These are phyloP conservation scores for Tetrapisispora phaffii DNA, from an alignment of 805 yeast genomes.

Conservation along the genomic window DNA sequence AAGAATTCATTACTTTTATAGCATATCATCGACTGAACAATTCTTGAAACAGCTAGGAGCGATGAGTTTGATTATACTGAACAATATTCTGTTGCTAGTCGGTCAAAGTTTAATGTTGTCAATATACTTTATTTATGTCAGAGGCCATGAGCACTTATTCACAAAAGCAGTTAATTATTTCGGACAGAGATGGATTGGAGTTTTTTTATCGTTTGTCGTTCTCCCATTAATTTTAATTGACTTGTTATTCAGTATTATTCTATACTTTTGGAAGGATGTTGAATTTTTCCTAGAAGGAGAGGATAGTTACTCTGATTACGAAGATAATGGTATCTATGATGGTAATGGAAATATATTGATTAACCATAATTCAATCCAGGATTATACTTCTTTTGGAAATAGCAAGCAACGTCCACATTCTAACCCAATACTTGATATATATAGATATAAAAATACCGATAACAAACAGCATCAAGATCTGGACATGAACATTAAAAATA, in stretches of 20 bases:
- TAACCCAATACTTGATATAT: background rate
- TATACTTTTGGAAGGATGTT: constrained; percentile 21
- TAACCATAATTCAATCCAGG: background rate
- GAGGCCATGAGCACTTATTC: constrained; percentile 24
- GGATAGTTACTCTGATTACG: background rate
- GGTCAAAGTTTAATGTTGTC: constrained; percentile 32
- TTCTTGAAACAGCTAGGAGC: constrained; percentile 9
- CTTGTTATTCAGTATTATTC: constrained; percentile 11
- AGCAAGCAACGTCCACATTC: background rate
- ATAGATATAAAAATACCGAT: background rate
- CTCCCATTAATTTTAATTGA: constrained; percentile 25
- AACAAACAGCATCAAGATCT: background rate
- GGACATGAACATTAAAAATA: background rate
- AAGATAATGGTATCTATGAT: background rate
- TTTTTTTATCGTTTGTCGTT: constrained; percentile 25
- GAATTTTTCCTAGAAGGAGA: constrained; percentile 3
- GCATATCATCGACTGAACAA: background rate
- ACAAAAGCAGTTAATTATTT: constrained; percentile 28
- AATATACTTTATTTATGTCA: constrained; percentile 30
- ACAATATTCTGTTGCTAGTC: constrained; percentile 17
- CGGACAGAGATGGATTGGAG: constrained; percentile 25
- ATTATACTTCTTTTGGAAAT: background rate
- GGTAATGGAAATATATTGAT: background rate
- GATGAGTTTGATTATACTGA: constrained; percentile 9
- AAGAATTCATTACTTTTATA: background rate